These are phyloP conservation scores for Fusarium nodosum DNA, from an alignment of 2,329 filamentous ascomycete genomes.

Conservation along the genomic window DNA sequence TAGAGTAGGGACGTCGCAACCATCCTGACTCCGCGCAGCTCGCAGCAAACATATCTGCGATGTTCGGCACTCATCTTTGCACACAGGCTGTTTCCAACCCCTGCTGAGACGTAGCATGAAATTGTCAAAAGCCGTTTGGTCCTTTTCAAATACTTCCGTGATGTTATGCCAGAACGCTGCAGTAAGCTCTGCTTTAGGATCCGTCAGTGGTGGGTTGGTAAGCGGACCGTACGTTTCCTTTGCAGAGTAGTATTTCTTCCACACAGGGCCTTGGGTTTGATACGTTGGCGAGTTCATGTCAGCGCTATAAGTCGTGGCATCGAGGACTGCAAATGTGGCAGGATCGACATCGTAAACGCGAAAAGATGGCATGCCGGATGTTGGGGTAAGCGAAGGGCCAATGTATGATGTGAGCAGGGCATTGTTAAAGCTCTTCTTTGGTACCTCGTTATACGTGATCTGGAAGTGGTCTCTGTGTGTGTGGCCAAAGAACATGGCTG, in stretches of 20 bases:
- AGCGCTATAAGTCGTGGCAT: constrained; percentile 67
- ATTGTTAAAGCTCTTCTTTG: constrained; percentile 56
- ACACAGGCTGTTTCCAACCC: constrained; percentile 59
- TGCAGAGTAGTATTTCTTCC: constrained; percentile 69
- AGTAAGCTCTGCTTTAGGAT: constrained; percentile 61
- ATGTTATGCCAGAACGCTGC: constrained; percentile 72
- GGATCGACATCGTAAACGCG: constrained; percentile 71
- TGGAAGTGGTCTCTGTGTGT: constrained; percentile 70
- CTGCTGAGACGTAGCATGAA: constrained; percentile 64
- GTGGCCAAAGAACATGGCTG: constrained; percentile 69
- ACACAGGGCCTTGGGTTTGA: constrained; percentile 62
- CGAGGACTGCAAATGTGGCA: constrained; percentile 67
- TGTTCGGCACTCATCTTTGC: constrained; percentile 59
- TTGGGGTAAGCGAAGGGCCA: constrained; percentile 67
- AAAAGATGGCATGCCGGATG: constrained; percentile 68
- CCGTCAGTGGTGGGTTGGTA: constrained; percentile 57
- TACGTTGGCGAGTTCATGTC: constrained; percentile 63
- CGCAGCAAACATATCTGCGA: constrained; percentile 66
- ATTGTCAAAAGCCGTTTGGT: constrained; percentile 60
- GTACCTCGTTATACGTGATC: constrained; percentile 66
- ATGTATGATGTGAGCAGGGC: constrained; percentile 68
- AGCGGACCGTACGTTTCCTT: constrained; percentile 66
- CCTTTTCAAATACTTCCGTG: constrained; percentile 61
- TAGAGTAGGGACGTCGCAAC: constrained; percentile 59
- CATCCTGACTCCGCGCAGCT: constrained; percentile 66